These are phyloP conservation scores for Panicum virgatum DNA, from an alignment of 202 grass and related monocot species.

Conservation along the genomic window DNA sequence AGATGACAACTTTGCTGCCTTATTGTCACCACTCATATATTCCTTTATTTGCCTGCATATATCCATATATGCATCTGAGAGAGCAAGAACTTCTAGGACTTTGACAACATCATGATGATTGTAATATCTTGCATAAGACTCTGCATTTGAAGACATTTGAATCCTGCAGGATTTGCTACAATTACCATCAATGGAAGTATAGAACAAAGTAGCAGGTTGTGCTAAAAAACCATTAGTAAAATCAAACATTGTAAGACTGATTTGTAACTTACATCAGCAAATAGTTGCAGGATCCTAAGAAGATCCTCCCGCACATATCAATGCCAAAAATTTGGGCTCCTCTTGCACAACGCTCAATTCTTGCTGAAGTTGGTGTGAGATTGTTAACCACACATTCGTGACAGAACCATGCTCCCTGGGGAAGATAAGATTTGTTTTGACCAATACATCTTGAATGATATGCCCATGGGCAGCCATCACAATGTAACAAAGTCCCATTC, in stretches of 20 bases:
- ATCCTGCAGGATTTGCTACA: conserved; percentile 57
- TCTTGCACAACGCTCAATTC: conserved; percentile 76
- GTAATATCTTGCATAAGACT: conserved; percentile 76
- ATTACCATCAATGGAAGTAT: conserved; percentile 27
- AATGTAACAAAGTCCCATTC: conserved; percentile 92
- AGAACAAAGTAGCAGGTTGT: conserved; percentile 16
- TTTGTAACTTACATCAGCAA: conserved; percentile 81
- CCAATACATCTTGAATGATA: conserved; percentile 99
- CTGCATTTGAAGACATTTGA: conserved; percentile 45
- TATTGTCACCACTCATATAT: conserved; percentile 48
- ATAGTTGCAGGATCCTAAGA: conserved; percentile 88
- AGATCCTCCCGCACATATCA: conserved; percentile 64
- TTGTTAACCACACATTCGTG: conserved; percentile 82
- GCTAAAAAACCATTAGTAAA: conserved; percentile 14
- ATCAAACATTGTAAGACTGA: conserved; percentile 17
- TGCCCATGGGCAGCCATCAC: conserved; percentile 81
- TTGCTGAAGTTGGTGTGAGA: conserved; percentile 62
- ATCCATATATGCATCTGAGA: conserved; percentile 58
- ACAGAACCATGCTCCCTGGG: conserved; percentile 82
- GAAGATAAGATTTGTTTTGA: conserved; percentile 75
- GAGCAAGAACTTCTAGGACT: conserved; percentile 54
- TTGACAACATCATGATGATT: conserved; percentile 71
- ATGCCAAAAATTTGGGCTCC: conserved; percentile 75
- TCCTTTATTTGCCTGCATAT: conserved; percentile 66
- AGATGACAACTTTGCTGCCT: conserved; percentile 34